These are phyloP conservation scores for Thermothielavioides terrestris DNA, from an alignment of 495 filamentous ascomycete genomes.

Conservation along the genomic window DNA sequence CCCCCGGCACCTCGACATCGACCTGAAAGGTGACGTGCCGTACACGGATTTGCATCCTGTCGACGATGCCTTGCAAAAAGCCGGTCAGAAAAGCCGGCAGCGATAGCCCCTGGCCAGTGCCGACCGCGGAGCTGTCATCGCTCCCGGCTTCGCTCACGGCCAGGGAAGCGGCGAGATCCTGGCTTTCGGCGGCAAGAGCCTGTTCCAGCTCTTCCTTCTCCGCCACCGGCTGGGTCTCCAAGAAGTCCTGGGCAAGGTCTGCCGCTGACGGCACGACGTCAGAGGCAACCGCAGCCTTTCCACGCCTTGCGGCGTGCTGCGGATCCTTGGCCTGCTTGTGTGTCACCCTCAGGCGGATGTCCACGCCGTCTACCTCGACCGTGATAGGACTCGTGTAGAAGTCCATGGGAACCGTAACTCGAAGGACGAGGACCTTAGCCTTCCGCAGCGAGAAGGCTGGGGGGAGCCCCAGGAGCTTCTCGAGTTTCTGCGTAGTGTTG, in stretches of 20 bases:
- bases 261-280: constrained; percentile 63
- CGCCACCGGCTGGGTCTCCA: constrained; percentile 66
- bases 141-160: constrained; percentile 51
- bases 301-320: constrained; percentile 23
- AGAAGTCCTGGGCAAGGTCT: constrained; percentile 79
- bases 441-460: constrained; percentile 55
- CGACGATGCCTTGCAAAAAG: constrained; percentile 73
- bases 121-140: constrained; percentile 57
- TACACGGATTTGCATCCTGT: constrained; percentile 67
- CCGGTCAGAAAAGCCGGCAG: constrained; percentile 74
- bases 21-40: constrained; percentile 47
- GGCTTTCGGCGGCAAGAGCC: constrained; percentile 59
- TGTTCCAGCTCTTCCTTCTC: constrained; percentile 71
- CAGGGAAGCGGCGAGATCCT: constrained; percentile 50
- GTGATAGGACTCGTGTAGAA: constrained; percentile 69
- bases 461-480: constrained; percentile 63
- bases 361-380: constrained; percentile 68
- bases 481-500: constrained; percentile 53
- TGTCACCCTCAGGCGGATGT: constrained; percentile 49
- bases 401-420: constrained; percentile 72
- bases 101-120: constrained; percentile 62
- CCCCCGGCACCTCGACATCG: constrained; percentile 56
- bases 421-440: constrained; percentile 60
- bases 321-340: constrained; percentile 27
- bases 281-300: constrained; percentile 13